These are phyloP conservation scores for Stevia rebaudiana DNA, from an alignment of 140 eudicot species.

Conservation along the genomic window DNA sequence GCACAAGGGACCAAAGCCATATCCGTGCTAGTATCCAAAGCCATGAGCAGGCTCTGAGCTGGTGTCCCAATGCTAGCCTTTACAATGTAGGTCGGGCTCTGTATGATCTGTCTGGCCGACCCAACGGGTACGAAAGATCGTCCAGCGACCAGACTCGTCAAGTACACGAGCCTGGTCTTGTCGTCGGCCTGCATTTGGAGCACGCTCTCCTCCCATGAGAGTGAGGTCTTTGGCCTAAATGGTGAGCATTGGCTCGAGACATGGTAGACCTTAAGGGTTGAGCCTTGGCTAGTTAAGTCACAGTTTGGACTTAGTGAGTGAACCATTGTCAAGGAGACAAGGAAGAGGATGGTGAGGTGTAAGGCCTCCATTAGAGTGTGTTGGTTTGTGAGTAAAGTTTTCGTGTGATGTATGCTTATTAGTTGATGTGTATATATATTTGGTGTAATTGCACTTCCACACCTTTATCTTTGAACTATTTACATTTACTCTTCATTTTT, in stretches of 20 bases:
- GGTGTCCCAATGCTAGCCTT: slow-evolving; percentile 76
- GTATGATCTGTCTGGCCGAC: slow-evolving; percentile 64
- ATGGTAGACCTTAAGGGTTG: slow-evolving; percentile 58
- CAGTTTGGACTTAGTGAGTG: slow-evolving; percentile 38
- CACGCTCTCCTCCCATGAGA: slow-evolving; percentile 66
- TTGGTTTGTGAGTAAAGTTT: slow-evolving; percentile 7
- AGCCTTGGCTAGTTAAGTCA: slow-evolving; percentile 35
- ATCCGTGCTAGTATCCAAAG: slow-evolving; percentile 78
- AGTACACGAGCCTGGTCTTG: slow-evolving; percentile 49
- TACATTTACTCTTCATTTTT: slow-evolving; percentile 10
- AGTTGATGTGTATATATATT: slow-evolving; percentile 31
- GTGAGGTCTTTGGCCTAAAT: slow-evolving; percentile 38
- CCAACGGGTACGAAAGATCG: slow-evolving; percentile 64
- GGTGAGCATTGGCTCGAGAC: slow-evolving; percentile 86
- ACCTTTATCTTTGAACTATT: slow-evolving; percentile 18
- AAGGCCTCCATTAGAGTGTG: slow-evolving; percentile 30
- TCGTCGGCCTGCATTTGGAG: slow-evolving; percentile 68
- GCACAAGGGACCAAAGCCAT: slow-evolving; percentile 76
- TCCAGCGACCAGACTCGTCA: slow-evolving; percentile 60
- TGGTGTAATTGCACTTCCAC: slow-evolving; percentile 22
- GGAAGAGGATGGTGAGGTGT: slow-evolving; percentile 32
- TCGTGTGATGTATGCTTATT: slow-evolving; percentile 17
- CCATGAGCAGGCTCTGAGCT: slow-evolving; percentile 64
- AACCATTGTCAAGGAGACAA: slow-evolving; percentile 35
- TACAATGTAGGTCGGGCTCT: slow-evolving; percentile 78